A percentile compares a stretch with the other conserved stretches of the same genome.
Evolutionary conservation across 768 basidiomycete species (phyloP).

Genomic region (Termitomyces heimii): DNA sequence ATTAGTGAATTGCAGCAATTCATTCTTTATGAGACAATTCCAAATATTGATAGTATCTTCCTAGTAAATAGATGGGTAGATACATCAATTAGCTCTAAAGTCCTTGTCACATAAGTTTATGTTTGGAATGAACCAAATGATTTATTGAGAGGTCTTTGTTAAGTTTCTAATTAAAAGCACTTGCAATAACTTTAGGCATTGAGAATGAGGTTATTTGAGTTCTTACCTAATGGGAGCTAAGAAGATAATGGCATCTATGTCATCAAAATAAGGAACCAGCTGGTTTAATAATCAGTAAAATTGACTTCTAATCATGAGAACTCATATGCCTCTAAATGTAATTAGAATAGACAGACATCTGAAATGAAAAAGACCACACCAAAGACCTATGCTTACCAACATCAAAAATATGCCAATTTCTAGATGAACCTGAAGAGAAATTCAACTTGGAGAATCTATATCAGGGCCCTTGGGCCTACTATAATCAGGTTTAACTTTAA

Average conservation of each 20-base stretch:
- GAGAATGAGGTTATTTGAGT: neutral
- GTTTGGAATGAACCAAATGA: constrained; percentile 38
- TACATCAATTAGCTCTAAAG: neutral
- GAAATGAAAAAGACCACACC: constrained; percentile 32
- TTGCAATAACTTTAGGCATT: constrained; percentile 7
- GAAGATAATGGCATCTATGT: constrained; percentile 70
- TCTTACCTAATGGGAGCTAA: constrained; percentile 55
- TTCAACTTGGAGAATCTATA: neutral
- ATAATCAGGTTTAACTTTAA: constrained; percentile 40
- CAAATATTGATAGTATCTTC: constrained; percentile 76
- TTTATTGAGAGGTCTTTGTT: constrained; percentile 61
- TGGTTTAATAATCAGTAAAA: constrained; percentile 15
- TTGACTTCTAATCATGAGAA: neutral
- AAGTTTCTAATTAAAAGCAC: constrained; percentile 65
- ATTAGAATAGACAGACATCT: neutral
- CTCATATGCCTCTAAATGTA: constrained; percentile 11
- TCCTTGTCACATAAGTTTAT: neutral
- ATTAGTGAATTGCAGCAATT: constrained; percentile 63
- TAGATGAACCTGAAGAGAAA: constrained; percentile 16
- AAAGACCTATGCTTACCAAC: constrained; percentile 63
- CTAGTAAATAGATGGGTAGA: constrained; percentile 27
- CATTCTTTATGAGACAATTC: constrained; percentile 68
- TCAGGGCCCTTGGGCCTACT: constrained; percentile 24
- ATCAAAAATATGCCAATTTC: constrained; percentile 43
- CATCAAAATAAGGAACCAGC: constrained; percentile 60